These are phyloP conservation scores for Daldinia concentrica DNA, from an alignment of 495 filamentous ascomycete species.

Conservation along the genomic window DNA sequence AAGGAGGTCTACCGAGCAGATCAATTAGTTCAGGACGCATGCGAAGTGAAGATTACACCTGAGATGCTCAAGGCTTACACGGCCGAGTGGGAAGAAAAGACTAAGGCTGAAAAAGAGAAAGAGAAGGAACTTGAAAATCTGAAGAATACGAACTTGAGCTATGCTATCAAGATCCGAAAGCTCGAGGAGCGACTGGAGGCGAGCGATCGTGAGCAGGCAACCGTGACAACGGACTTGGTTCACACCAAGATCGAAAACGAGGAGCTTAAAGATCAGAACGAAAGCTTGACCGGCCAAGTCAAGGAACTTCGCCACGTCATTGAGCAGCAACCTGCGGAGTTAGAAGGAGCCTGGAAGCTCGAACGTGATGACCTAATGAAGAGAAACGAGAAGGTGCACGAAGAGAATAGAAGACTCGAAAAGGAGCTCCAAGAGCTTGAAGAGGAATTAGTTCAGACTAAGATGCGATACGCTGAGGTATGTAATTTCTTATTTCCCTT, in stretches of 20 bases:
- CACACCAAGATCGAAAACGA: constrained; percentile 93
- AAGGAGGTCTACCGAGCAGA: constrained; percentile 97
- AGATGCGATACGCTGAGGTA: constrained; percentile 96
- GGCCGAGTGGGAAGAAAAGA: constrained; percentile 91
- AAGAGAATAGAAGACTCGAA: constrained; percentile 88
- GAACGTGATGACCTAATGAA: constrained; percentile 95
- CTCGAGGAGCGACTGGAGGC: constrained; percentile 90
- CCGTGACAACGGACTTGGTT: constrained; percentile 89
- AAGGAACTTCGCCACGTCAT: constrained; percentile 83
- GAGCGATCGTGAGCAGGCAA: constrained; percentile 91
- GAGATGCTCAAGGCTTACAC: constrained; percentile 83
- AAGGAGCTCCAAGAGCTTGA: constrained; percentile 95
- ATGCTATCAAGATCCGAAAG: constrained; percentile 75
- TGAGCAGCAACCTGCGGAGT: constrained; percentile 86
- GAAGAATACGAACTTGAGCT: constrained; percentile 67
- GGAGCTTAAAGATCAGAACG: constrained; percentile 85
- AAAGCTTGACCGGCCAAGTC: constrained; percentile 83
- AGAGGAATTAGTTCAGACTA: constrained; percentile 89
- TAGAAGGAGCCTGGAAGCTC: constrained; percentile 79
- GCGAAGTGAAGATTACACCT: constrained; percentile 83
- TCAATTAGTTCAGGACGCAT: constrained; percentile 91
- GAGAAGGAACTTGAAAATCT: constrained; percentile 84
- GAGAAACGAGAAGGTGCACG: constrained; percentile 91
- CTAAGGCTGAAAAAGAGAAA: constrained; percentile 76
- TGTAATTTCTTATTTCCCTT: constrained; percentile 40